Percentiles rank a stretch among this genome's conserved stretches.
Conservation (phyloP, 257 asterid species). For the Euphrasia confusa region DNA sequence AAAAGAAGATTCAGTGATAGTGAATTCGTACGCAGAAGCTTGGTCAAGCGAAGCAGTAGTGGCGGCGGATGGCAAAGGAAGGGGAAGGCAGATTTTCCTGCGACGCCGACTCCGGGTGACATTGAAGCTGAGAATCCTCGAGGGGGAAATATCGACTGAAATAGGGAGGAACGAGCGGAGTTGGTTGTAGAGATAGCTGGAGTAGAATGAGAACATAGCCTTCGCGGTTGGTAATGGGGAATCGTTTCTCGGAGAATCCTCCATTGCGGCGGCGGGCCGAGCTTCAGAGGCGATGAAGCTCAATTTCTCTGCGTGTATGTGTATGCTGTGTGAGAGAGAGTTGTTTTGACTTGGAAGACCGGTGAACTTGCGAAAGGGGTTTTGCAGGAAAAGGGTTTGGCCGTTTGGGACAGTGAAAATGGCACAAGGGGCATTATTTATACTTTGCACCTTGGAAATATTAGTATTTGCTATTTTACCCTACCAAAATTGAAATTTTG, state of each 20-base stretch:
- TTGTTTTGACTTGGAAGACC: no score
- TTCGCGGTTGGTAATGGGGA: slow-evolving; percentile 26
- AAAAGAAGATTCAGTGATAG: neutral
- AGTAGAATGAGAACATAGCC: slow-evolving; percentile 46
- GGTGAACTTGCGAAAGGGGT: no score
- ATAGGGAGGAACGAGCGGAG: slow-evolving; percentile 39
- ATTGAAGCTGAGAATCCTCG: slow-evolving; percentile 35
- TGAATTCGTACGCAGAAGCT: slow-evolving; percentile 42
- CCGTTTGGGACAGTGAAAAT: no score
- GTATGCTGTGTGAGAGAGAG: no score
- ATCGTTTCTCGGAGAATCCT: slow-evolving; percentile 33
- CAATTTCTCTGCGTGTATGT: no score
- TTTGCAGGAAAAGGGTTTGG: no score
- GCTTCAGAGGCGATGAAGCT: no score
- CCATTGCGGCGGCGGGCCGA: slow-evolving; percentile 29
- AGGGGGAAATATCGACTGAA: slow-evolving; percentile 28
- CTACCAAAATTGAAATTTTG: no score
- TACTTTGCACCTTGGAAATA: no score
- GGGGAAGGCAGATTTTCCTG: slow-evolving; percentile 66
- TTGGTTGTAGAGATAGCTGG: slow-evolving; percentile 44
- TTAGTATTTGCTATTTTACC: no score
- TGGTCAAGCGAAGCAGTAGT: slow-evolving; percentile 41
- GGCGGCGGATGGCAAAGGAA: slow-evolving; percentile 62
- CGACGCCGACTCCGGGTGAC: slow-evolving; percentile 45
- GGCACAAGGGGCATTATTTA: no score